Evolutionary conservation across 495 filamentous ascomycete species (phyloP).

Genomic region (Penicillium antarcticum): DNA sequence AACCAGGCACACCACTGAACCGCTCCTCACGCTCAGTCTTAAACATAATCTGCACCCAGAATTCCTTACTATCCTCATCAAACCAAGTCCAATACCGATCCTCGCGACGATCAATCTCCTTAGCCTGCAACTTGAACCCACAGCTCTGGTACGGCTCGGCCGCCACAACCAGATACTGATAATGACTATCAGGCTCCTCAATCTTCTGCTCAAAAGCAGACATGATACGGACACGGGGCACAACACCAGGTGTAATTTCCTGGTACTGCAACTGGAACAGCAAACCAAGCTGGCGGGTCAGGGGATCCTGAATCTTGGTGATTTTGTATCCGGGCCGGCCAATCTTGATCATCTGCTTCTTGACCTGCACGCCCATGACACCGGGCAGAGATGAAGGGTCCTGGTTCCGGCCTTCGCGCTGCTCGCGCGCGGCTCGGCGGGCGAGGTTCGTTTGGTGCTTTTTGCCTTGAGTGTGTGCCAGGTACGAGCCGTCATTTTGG

Average conservation of each 20-base stretch:
- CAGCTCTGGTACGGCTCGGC: constrained; percentile 98
- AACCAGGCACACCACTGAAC: constrained; percentile 87
- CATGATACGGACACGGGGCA: constrained; percentile 92
- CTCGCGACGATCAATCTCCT: constrained; percentile 86
- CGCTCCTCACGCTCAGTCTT: constrained; percentile 98
- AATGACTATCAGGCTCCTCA: constrained; percentile 89
- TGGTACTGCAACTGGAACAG: constrained; percentile 96
- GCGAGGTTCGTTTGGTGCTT: constrained; percentile 99
- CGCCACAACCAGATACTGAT: constrained; percentile 91
- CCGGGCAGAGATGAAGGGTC: constrained; percentile 67
- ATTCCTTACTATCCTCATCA: constrained; percentile 94
- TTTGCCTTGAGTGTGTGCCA: constrained; percentile 96
- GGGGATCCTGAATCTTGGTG: constrained; percentile 86
- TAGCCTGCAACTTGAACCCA: constrained; percentile 91
- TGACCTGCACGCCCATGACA: constrained; percentile 76
- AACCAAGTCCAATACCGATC: constrained; percentile 92
- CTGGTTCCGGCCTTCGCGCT: constrained; percentile 77
- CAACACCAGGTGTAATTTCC: constrained; percentile 73
- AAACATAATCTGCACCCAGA: constrained; percentile 98
- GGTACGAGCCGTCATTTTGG: constrained; percentile 99
- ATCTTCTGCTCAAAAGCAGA: constrained; percentile 94
- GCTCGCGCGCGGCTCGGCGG: constrained; percentile 86
- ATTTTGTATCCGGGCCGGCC: constrained; percentile 97
- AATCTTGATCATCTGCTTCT: constrained; percentile 94
- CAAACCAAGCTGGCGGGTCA: constrained; percentile 84